A percentile compares a stretch with the other conserved stretches of the same genome.
These are phyloP conservation scores for Lunularia cruciata DNA, from an alignment of 225 moss, liverwort and hornwort species.

Conservation along the genomic window DNA sequence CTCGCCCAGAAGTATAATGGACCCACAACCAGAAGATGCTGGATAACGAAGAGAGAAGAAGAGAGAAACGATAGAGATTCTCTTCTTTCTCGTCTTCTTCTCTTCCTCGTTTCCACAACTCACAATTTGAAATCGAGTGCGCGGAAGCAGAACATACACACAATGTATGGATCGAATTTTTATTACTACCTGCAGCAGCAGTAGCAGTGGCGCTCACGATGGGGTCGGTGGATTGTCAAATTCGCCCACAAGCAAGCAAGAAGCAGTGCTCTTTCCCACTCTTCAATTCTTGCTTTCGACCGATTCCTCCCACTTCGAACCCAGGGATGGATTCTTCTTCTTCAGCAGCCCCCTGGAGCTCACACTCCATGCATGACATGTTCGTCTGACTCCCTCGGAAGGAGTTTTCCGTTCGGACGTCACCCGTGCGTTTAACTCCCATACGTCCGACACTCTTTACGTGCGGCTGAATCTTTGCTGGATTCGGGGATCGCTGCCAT, in stretches of 20 bases:
- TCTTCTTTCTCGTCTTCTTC: slow-evolving; percentile 1
- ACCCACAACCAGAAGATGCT: not conserved
- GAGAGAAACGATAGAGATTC: too few species aligned
- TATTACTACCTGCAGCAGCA: too few species aligned
- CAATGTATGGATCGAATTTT: slow-evolving; percentile 1
- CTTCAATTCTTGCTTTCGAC: not conserved
- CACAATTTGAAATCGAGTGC: not conserved
- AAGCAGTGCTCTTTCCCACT: not conserved
- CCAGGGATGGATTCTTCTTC: not conserved
- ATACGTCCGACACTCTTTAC: slow-evolving; percentile 3
- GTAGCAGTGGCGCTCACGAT: not conserved
- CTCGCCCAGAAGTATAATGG: not conserved
- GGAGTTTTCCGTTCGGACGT: not conserved
- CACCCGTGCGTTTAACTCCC: not conserved
- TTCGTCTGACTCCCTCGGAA: not conserved
- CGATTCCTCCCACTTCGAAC: too few species aligned
- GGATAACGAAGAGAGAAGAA: not conserved
- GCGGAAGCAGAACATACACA: not conserved
- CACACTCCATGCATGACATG: slow-evolving; percentile 1
- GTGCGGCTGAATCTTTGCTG: not conserved
- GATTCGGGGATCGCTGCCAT: not conserved
- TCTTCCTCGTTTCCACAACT: not conserved
- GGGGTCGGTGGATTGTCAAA: not conserved
- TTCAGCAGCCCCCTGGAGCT: not conserved
- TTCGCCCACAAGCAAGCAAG: slow-evolving; percentile 5